phyloP scores from a whole-genome alignment of 164 flowering plant genomes.

The Annona cherimola region DNA sequence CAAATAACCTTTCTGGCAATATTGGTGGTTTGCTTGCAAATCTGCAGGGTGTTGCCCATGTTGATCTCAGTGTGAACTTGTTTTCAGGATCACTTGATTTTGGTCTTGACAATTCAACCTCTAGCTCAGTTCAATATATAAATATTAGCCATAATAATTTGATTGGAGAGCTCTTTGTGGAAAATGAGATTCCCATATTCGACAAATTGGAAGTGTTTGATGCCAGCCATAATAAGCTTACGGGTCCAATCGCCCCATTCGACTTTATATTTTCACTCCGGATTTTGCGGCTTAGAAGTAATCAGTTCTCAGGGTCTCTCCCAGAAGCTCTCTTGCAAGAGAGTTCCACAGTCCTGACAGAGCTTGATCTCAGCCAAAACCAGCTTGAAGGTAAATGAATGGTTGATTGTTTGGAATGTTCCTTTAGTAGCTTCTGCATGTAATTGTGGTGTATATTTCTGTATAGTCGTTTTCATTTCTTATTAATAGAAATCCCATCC shows the following conservation, averaged over 20 bases:
- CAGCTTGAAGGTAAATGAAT: constrained; percentile 50
- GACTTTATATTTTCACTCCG: constrained; percentile 48
- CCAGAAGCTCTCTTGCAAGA: constrained; percentile 59
- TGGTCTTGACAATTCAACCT: constrained; percentile 36
- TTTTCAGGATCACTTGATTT: constrained; percentile 50
- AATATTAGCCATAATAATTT: constrained; percentile 57
- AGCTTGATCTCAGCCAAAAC: constrained; percentile 68
- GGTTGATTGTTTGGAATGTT: neutral
- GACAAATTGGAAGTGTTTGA: constrained; percentile 68
- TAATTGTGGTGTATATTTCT: neutral
- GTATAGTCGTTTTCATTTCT: neutral
- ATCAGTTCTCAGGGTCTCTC: constrained; percentile 52
- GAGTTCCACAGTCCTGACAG: constrained; percentile 54
- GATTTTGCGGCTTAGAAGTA: constrained; percentile 47
- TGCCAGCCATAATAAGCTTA: constrained; percentile 53
- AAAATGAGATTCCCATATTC: constrained; percentile 57
- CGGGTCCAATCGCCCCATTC: constrained; percentile 53
- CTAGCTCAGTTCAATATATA: constrained; percentile 46
- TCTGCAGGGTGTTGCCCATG: constrained; percentile 32
- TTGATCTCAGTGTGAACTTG: constrained; percentile 57
- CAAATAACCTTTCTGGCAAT: constrained; percentile 48
- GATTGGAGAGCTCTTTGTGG: constrained; percentile 55
- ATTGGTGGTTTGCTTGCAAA: constrained; percentile 35
- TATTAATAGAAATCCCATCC: neutral
- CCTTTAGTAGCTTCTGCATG: neutral